These are phyloP conservation scores for Bathelium albidoporum DNA, from an alignment of 495 filamentous ascomycete genomes.

Conservation along the genomic window DNA sequence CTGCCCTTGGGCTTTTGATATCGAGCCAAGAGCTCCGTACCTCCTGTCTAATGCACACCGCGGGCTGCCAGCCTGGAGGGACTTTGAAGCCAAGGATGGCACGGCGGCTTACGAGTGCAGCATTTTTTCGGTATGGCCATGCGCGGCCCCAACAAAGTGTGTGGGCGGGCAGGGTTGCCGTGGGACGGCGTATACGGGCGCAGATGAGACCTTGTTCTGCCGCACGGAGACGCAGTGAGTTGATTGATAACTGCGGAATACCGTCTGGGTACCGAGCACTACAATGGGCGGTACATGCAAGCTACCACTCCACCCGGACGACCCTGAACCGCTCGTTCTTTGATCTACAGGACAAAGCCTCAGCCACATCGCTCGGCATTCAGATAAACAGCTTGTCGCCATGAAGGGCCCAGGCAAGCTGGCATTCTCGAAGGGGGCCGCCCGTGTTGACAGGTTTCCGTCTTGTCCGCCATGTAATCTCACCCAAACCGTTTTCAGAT, in stretches of 20 bases:
- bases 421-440: not conserved
- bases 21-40: not conserved
- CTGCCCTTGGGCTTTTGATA: no score
- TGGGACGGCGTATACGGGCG: not conserved
- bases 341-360: not conserved
- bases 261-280: not conserved
- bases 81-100: conserved; percentile 1
- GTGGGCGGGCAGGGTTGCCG: not conserved
- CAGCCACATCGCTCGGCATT: not conserved
- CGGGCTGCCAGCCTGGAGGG: not conserved
- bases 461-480: no score
- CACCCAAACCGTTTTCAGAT: not conserved
- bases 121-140: not conserved
- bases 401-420: not conserved
- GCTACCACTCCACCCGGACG: not conserved
- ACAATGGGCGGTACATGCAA: not conserved
- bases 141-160: conserved; percentile 1
- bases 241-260: not conserved
- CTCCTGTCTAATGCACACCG: not conserved
- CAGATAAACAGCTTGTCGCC: not conserved
- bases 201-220: not conserved
- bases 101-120: conserved; percentile 1
- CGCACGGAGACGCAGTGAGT: not conserved
- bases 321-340: not conserved
- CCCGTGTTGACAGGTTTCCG: no score